Evolutionary conservation across 2,329 filamentous ascomycete genomes (phyloP).

Genomic region (Alternaria sp.): DNA sequence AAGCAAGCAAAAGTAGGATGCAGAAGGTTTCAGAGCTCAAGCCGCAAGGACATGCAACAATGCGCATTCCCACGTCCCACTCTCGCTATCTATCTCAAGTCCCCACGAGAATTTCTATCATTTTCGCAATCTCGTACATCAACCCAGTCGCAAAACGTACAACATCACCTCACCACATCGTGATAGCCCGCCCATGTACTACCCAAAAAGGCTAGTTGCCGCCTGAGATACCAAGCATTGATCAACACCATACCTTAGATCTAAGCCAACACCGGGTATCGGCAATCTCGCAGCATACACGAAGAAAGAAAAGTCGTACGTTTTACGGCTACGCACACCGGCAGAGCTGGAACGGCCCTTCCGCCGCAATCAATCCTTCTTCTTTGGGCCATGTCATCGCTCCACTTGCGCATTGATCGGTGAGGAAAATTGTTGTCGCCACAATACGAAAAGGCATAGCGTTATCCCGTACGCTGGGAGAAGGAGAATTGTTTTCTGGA

Average conservation of each 20-base stretch:
- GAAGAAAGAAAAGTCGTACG: neutral
- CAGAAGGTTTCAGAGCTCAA: too few relatives aligned
- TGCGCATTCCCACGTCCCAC: neutral
- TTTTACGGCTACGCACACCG: neutral
- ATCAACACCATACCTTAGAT: constrained; percentile 1
- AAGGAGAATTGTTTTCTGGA: neutral
- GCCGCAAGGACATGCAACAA: neutral
- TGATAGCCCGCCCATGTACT: neutral
- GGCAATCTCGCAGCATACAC: neutral
- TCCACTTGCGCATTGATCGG: neutral
- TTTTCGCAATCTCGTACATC: neutral
- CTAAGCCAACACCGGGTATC: neutral
- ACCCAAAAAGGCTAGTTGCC: neutral
- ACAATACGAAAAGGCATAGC: neutral
- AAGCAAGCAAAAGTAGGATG: neutral
- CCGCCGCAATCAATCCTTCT: constrained; percentile 19
- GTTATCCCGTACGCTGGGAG: neutral
- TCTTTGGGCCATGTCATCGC: neutral
- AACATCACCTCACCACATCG: neutral
- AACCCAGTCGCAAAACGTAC: neutral
- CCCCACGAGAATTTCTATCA: neutral
- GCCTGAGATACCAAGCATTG: neutral
- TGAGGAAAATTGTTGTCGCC: neutral
- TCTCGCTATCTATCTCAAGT: neutral
- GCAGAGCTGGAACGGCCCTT: constrained; percentile 9